A percentile compares a stretch with the other conserved stretches of the same genome.
Evolutionary conservation across 2,329 filamentous ascomycete species (phyloP).

Genomic region (Herpotrichia juniperi): DNA sequence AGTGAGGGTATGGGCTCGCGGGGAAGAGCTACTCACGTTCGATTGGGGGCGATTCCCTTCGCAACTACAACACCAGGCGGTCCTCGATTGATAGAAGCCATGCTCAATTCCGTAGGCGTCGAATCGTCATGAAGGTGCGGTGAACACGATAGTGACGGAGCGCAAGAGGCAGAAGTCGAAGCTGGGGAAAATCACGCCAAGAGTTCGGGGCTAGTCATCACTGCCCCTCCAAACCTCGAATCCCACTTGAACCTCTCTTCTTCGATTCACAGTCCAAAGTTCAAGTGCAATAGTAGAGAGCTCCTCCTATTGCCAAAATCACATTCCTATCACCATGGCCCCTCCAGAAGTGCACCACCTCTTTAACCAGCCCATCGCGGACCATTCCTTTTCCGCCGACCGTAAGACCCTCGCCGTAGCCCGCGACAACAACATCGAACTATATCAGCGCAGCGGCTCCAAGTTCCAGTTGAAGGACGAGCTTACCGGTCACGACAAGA

Average conservation of each 20-base stretch:
- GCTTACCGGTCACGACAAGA: constrained; percentile 96
- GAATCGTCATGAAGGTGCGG: background rate
- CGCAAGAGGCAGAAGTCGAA: background rate
- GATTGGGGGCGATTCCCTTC: constrained; percentile 8
- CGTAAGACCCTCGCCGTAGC: constrained; percentile 87
- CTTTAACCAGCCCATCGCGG: constrained; percentile 93
- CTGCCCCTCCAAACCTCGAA: constrained; percentile 7
- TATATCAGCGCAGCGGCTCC: constrained; percentile 76
- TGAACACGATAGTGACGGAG: background rate
- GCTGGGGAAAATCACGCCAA: constrained; percentile 8
- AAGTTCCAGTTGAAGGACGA: constrained; percentile 87
- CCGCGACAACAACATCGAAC: constrained; percentile 86
- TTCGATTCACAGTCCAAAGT: constrained; percentile 7
- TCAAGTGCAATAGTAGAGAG: constrained; percentile 91
- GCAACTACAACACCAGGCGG: background rate
- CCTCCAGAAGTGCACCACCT: constrained; percentile 92
- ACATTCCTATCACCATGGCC: constrained; percentile 66
- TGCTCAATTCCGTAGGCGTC: constrained; percentile 3
- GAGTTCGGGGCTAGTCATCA: constrained; percentile 3
- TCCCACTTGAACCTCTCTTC: background rate
- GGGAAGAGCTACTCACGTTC: constrained; percentile 9
- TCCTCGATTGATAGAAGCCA: constrained; percentile 9
- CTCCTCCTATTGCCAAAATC: constrained; percentile 76
- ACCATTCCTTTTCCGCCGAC: constrained; percentile 97
- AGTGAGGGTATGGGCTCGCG: background rate